Evolutionary conservation across 2,329 filamentous ascomycete genomes (phyloP).

Genomic region (Penicillium sp.): DNA sequence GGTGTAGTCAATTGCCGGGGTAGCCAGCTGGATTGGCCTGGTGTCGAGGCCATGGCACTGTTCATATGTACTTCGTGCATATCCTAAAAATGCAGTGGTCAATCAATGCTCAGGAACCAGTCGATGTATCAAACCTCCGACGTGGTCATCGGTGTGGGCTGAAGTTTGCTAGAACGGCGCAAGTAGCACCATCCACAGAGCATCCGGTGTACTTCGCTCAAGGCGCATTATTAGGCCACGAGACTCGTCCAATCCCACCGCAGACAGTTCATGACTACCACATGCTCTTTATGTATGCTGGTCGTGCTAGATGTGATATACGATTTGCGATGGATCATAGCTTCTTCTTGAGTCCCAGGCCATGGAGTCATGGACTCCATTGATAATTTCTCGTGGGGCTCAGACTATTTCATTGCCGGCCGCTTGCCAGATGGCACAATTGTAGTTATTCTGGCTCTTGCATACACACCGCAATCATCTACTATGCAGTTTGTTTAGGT

Average conservation of each 20-base stretch:
- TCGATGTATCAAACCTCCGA: not conserved
- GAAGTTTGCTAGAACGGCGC: not conserved
- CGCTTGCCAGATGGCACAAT: not conserved
- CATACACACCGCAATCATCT: not conserved
- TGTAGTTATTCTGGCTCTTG: not conserved
- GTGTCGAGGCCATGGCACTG: not conserved
- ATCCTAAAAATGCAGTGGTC: not conserved
- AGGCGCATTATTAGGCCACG: constrained; percentile 12
- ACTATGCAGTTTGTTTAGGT: not conserved
- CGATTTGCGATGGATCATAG: not conserved
- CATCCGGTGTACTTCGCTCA: constrained; percentile 9
- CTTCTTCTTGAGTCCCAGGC: not conserved
- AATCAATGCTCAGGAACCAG: not conserved
- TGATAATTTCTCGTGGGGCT: not conserved
- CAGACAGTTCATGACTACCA: constrained; percentile 7
- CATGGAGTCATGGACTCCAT: not conserved
- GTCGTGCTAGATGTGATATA: not conserved
- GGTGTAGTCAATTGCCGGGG: not conserved
- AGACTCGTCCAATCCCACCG: constrained; percentile 18
- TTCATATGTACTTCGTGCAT: not conserved
- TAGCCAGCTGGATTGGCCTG: not conserved
- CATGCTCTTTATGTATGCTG: not conserved
- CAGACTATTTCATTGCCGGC: too few species aligned
- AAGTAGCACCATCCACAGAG: constrained; percentile 2
- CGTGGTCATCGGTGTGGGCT: not conserved